Base-by-base conservation (phyloP, 1,139 yeast species). In the Pichia sp. region DNA sequence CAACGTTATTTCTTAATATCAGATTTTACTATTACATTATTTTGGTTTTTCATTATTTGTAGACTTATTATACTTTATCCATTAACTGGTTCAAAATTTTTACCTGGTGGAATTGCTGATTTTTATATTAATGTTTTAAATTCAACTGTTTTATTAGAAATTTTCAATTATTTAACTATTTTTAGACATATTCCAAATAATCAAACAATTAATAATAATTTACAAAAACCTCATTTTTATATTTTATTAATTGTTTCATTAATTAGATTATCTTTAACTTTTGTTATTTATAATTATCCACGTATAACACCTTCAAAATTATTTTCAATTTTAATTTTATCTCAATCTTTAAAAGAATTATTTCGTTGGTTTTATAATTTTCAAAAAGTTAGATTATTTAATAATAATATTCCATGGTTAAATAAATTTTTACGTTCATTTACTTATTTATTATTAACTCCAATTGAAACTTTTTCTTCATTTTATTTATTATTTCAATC, bases 21-120 rank as follows among this genome's bases (percentile, higher is more conserved):
- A 9, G 37, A 46, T 30, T 6, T 29, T 10, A 30, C 31, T 4
- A n/a, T 30, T 1, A 28, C 48, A 8, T 16, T 38, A 3, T 42
- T 46, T 20, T 48, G 51, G 51, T 28, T 41, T 1, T 43, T 37
- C 20, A 41, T 48, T 8, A 20, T 43, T 2, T 25, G 32, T 11
- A 25, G 51, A 11, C 16, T 43, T 16, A 23, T n/a, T 3, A 24
- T 43, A 3, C 30, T 48, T 8, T 48, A 43, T 37, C 51, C 51
- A 3, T 22, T 48, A 5, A 38, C 44, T 1, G 47, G 51, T 8
- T 16, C 51, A 3, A 16, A 38, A 16, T 48, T 48, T 29, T 22
- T 48, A 9, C 43, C 51, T n/a, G 47, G 48, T 5, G 51, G 51
- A 3, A 40, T 48, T 11, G 49, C 51, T 0, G 51, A 48, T n/a